Percentiles rank a stretch among this genome's conserved stretches.
These are phyloP conservation scores for Pythium utonaiense DNA, from an alignment of 352 stramenopile species.

Conservation along the genomic window DNA sequence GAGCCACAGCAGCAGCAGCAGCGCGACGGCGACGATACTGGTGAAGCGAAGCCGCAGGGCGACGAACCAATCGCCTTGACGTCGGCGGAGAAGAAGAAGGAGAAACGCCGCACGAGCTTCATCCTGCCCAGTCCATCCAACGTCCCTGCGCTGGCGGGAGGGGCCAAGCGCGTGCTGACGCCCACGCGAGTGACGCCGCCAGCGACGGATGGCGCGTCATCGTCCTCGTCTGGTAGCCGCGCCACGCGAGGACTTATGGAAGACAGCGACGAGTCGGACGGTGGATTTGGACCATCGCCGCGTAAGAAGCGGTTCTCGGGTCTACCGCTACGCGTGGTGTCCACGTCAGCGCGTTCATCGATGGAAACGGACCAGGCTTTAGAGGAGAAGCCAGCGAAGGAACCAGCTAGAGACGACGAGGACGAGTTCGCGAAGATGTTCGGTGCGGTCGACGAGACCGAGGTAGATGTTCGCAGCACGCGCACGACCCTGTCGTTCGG, in stretches of 20 bases:
- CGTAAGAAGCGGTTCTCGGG: slow-evolving; percentile 13
- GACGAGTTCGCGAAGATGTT: background rate
- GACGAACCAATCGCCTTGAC: background rate
- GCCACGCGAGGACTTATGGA: slow-evolving; percentile 8
- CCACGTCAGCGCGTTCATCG: background rate
- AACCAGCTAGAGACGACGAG: background rate
- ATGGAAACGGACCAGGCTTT: background rate
- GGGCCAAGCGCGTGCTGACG: slow-evolving; percentile 56
- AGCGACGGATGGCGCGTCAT: slow-evolving; percentile 15
- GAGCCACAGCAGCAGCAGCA: too few species aligned
- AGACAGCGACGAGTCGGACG: slow-evolving; percentile 23
- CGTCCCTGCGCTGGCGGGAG: slow-evolving; percentile 43
- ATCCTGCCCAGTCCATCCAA: slow-evolving; percentile 44
- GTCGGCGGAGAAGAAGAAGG: slow-evolving; percentile 24
- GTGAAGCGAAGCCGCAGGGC: background rate
- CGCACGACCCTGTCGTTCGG: slow-evolving; percentile 33
- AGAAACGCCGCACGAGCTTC: slow-evolving; percentile 44
- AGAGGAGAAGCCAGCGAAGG: background rate
- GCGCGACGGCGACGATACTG: background rate
- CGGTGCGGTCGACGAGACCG: slow-evolving; percentile 14
- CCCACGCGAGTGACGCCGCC: slow-evolving; percentile 28
- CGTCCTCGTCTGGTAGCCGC: slow-evolving; percentile 2
- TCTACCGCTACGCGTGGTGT: background rate
- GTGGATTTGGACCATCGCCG: slow-evolving; percentile 20
- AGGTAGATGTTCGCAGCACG: slow-evolving; percentile 14